Percentiles rank a stretch among this genome's conserved stretches.
Evolutionary conservation across 192 early-diverging fungal genomes (phyloP).

Genomic region (Backusella luteola): DNA sequence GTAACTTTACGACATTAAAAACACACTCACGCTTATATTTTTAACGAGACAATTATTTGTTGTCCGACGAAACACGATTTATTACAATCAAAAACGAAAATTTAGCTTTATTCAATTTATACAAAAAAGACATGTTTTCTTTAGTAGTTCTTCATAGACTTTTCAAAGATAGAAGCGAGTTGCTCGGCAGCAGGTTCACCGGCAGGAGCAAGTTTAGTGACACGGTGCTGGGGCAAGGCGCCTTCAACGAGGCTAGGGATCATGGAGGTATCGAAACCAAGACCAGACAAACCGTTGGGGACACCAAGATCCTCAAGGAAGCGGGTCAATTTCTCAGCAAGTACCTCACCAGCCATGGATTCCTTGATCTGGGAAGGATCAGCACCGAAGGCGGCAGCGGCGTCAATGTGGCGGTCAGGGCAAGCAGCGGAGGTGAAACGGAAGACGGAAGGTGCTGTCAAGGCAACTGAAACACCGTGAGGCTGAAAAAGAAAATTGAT

Average conservation of each 20-base stretch:
- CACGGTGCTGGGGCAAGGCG: slow-evolving; percentile 88
- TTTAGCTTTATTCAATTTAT: not conserved
- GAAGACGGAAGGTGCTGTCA: slow-evolving; percentile 91
- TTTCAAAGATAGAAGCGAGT: slow-evolving; percentile 64
- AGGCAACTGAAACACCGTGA: slow-evolving; percentile 80
- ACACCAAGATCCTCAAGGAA: slow-evolving; percentile 78
- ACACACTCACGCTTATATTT: not conserved
- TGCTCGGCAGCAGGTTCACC: slow-evolving; percentile 60
- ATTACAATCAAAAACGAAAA: not conserved
- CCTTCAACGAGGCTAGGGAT: slow-evolving; percentile 77
- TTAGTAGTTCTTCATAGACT: slow-evolving; percentile 54
- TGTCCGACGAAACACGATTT: not conserved
- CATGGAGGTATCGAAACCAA: slow-evolving; percentile 71
- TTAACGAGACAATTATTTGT: not conserved
- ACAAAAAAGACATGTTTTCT: not conserved
- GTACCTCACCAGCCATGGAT: slow-evolving; percentile 69
- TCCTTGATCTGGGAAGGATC: slow-evolving; percentile 62
- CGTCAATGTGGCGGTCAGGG: slow-evolving; percentile 86
- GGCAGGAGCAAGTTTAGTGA: slow-evolving; percentile 84
- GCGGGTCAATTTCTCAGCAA: slow-evolving; percentile 74
- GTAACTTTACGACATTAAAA: too few species aligned
- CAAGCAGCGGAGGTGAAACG: slow-evolving; percentile 75
- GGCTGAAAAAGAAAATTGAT: slow-evolving; percentile 9
- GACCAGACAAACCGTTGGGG: slow-evolving; percentile 74
- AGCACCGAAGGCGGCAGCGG: slow-evolving; percentile 72